Evolutionary conservation across 2,329 filamentous ascomycete genomes (phyloP).

Genomic region (Coniochaeta pulveracea): DNA sequence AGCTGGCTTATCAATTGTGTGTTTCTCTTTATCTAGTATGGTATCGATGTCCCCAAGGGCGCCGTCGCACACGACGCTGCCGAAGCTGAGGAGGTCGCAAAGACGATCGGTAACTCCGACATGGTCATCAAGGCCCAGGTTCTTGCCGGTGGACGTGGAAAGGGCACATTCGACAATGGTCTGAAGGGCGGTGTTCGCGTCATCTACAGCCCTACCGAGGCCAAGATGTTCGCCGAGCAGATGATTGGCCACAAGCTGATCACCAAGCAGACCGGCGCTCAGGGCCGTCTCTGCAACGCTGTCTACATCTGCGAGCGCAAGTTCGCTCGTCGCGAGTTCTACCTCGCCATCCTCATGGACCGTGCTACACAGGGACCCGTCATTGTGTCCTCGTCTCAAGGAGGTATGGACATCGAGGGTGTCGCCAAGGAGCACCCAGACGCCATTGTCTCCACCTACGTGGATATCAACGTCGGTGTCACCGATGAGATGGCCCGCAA

Average conservation of each 20-base stretch:
- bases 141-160: constrained; percentile 92
- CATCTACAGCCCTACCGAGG: constrained; percentile 94
- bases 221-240: constrained; percentile 95
- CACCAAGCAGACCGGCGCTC: constrained; percentile 97
- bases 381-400: constrained; percentile 95
- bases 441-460: constrained; percentile 85
- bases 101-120: constrained; percentile 84
- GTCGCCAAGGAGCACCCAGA: constrained; percentile 97
- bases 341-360: constrained; percentile 98
- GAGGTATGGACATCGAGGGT: constrained; percentile 97
- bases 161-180: constrained; percentile 95
- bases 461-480: constrained; percentile 90
- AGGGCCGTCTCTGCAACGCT: constrained; percentile 85
- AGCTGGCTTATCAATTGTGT: background rate
- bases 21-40: constrained; percentile 67
- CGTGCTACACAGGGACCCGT: constrained; percentile 81
- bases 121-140: constrained; percentile 99
- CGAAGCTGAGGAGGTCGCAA: constrained; percentile 87
- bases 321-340: constrained; percentile 97
- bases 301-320: constrained; percentile 99
- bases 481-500: constrained; percentile 88
- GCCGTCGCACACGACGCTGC: constrained; percentile 70
- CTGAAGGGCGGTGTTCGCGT: constrained; percentile 98
- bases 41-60: constrained; percentile 84
- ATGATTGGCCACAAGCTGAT: constrained; percentile 99